phyloP scores from a whole-genome alignment of 2,329 filamentous ascomycete genomes.

The Pyrenochaeta sp. region DNA sequence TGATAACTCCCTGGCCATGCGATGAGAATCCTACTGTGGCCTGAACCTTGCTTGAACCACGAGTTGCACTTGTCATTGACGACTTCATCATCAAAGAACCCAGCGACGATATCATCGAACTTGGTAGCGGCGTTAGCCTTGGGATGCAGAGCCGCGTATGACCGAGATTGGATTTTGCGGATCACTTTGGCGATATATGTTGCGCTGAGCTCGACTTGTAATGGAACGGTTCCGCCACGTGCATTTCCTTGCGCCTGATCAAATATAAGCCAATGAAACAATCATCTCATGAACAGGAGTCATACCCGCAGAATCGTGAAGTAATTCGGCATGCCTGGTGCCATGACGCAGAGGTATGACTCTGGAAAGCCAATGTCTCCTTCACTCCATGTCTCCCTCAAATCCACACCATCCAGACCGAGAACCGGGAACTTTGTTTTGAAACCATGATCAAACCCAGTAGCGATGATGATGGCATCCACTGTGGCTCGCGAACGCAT shows the following conservation, averaged over 20 bases:
- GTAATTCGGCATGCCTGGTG: constrained; percentile 8
- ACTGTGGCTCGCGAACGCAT: neutral
- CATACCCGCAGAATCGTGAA: constrained; percentile 1
- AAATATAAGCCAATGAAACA: neutral
- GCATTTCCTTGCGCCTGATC: constrained; percentile 5
- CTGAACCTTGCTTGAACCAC: constrained; percentile 6
- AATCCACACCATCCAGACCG: constrained; percentile 3
- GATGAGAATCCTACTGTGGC: constrained; percentile 1
- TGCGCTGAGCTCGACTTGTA: constrained; percentile 6
- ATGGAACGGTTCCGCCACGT: constrained; percentile 6
- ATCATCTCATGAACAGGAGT: neutral
- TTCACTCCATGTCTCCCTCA: constrained; percentile 5
- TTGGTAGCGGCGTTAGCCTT: constrained; percentile 3
- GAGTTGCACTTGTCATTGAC: constrained; percentile 5
- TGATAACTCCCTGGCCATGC: constrained; percentile 10
- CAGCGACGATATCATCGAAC: constrained; percentile 12
- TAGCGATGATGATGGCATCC: constrained; percentile 6
- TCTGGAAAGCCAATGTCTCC: constrained; percentile 6
- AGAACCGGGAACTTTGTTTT: neutral
- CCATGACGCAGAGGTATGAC: constrained; percentile 9
- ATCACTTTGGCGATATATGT: constrained; percentile 10
- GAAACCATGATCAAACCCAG: constrained; percentile 9
- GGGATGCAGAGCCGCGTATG: constrained; percentile 4
- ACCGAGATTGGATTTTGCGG: constrained; percentile 8
- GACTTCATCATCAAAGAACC: constrained; percentile 10